Evolutionary conservation across 164 flowering plant genomes (phyloP).

Genomic region (Warburgia ugandensis): DNA sequence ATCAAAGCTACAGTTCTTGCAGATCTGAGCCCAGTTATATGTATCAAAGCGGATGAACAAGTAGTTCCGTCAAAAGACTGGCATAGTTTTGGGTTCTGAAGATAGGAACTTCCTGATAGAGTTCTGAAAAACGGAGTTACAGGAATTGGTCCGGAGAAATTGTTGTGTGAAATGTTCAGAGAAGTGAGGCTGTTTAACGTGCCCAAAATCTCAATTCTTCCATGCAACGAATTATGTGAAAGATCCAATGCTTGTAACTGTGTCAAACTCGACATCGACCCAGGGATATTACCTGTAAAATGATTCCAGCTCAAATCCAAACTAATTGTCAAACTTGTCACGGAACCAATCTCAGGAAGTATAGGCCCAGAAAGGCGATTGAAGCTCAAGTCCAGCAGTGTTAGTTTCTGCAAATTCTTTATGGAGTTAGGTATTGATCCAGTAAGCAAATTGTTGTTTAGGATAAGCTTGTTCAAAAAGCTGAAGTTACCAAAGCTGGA

Average conservation of each 20-base stretch:
- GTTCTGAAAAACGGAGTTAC: slow-evolving; percentile 79
- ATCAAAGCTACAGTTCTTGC: slow-evolving; percentile 56
- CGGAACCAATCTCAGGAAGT: slow-evolving; percentile 69
- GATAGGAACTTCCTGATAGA: slow-evolving; percentile 47
- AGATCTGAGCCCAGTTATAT: slow-evolving; percentile 42
- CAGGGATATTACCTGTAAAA: slow-evolving; percentile 74
- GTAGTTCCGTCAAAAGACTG: slow-evolving; percentile 64
- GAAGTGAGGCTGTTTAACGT: slow-evolving; percentile 70
- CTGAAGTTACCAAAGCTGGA: slow-evolving; percentile 74
- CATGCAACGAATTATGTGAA: slow-evolving; percentile 61
- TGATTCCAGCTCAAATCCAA: slow-evolving; percentile 71
- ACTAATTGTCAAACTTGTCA: slow-evolving; percentile 84
- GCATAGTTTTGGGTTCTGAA: slow-evolving; percentile 56
- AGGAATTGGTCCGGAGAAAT: slow-evolving; percentile 91
- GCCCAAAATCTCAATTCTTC: slow-evolving; percentile 53
- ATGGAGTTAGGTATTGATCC: slow-evolving; percentile 65
- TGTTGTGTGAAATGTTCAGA: slow-evolving; percentile 75
- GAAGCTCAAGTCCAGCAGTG: slow-evolving; percentile 81
- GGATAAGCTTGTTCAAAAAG: slow-evolving; percentile 83
- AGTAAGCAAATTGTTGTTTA: slow-evolving; percentile 68
- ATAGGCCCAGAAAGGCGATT: slow-evolving; percentile 69
- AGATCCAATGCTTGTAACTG: slow-evolving; percentile 86
- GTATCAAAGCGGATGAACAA: slow-evolving; percentile 44
- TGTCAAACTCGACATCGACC: slow-evolving; percentile 52
- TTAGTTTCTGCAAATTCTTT: slow-evolving; percentile 58